A percentile compares a stretch with the other conserved stretches of the same genome.
Evolutionary conservation across 148 eudicot species (phyloP).

Genomic region (Cornus suecica): DNA sequence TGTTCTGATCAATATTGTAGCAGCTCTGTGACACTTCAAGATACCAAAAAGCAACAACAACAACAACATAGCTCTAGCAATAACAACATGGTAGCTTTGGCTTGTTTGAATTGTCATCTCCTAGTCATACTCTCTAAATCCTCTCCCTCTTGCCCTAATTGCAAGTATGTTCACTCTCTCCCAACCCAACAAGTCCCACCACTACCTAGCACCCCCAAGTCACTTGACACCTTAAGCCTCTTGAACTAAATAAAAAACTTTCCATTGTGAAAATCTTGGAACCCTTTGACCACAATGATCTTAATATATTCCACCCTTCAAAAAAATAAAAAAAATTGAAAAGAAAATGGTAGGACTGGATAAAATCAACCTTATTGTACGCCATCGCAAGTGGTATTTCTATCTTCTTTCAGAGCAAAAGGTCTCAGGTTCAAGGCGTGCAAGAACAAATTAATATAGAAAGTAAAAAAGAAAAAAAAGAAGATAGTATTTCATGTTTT

Average conservation of each 20-base stretch:
- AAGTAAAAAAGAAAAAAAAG: no score
- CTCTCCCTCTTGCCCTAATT: slow-evolving; percentile 27
- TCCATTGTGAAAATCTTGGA: not conserved
- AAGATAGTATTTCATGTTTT: not conserved
- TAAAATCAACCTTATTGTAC: not conserved
- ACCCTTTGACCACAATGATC: no score
- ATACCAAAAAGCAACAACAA: not conserved
- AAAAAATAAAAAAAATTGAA: not conserved
- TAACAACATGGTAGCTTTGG: slow-evolving; percentile 22
- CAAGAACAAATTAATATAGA: no score
- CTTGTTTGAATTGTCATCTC: slow-evolving; percentile 30
- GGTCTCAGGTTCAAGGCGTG: no score
- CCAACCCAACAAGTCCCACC: not conserved
- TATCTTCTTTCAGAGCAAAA: no score
- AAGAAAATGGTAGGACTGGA: not conserved
- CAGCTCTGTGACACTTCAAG: not conserved
- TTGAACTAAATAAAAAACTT: not conserved
- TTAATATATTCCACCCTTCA: no score
- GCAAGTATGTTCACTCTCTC: slow-evolving; percentile 25
- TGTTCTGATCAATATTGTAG: not conserved
- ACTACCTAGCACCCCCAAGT: not conserved
- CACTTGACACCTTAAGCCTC: slow-evolving; percentile 9
- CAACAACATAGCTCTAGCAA: slow-evolving; percentile 5
- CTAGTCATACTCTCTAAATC: slow-evolving; percentile 22
- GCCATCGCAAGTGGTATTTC: not conserved